These are phyloP conservation scores for Suillus paluster DNA, from an alignment of 768 basidiomycete species.

Conservation along the genomic window DNA sequence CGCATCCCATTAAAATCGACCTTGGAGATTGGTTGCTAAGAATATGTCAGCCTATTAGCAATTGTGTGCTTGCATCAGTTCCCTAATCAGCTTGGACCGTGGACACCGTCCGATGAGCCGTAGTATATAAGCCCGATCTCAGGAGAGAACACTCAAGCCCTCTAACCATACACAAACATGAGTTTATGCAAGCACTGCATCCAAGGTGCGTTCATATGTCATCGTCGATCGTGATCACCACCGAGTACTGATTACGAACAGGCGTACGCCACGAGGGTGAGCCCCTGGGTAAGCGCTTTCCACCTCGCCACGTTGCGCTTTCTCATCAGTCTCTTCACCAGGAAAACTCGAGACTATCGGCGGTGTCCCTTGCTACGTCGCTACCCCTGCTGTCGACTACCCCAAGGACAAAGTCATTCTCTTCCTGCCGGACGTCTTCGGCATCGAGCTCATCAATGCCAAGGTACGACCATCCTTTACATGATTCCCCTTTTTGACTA, in stretches of 20 bases:
- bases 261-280: constrained; percentile 58
- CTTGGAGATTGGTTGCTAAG: not conserved
- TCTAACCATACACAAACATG: constrained; percentile 36
- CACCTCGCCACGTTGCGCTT: not conserved
- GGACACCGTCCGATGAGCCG: not conserved
- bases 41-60: not conserved
- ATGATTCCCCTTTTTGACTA: not conserved
- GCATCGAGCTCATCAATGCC: constrained; percentile 49
- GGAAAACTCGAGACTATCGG: constrained; percentile 52
- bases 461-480: constrained; percentile 35
- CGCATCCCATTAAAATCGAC: not conserved
- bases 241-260: constrained; percentile 16
- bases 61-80: not conserved
- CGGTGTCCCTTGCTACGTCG: constrained; percentile 56
- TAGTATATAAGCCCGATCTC: not conserved
- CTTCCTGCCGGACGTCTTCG: constrained; percentile 58
- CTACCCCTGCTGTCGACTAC: constrained; percentile 54
- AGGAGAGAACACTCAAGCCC: not conserved
- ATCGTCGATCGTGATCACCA: not conserved
- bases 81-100: not conserved
- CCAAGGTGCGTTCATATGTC: constrained; percentile 43
- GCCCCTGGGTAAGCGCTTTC: constrained; percentile 40
- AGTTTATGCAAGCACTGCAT: constrained; percentile 61
- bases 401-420: constrained; percentile 61
- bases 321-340: constrained; percentile 21